Conservation (phyloP, 352 stramenopile genomes). For the Pythium rhizo-oryzae region DNA sequence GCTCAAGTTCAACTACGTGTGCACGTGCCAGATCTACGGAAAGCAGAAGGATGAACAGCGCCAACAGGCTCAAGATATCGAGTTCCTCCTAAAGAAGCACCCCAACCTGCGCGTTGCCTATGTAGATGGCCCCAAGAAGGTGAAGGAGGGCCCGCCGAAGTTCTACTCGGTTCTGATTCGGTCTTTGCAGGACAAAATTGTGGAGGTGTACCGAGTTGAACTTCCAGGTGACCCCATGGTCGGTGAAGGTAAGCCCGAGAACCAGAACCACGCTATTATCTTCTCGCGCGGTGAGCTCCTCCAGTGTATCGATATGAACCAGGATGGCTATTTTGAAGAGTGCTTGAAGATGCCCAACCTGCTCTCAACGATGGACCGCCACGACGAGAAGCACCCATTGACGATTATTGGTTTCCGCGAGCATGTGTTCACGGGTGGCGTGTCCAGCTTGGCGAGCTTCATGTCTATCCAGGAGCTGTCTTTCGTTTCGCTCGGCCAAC, state of each 20-base stretch:
- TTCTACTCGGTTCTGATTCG: slow-evolving; percentile 85
- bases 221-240: slow-evolving; percentile 85
- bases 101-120: slow-evolving; percentile 78
- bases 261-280: slow-evolving; percentile 90
- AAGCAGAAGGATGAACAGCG: slow-evolving; percentile 86
- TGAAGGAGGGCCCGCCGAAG: slow-evolving; percentile 86
- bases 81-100: slow-evolving; percentile 83
- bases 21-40: slow-evolving; percentile 88
- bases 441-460: slow-evolving; percentile 85
- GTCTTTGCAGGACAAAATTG: slow-evolving; percentile 71
- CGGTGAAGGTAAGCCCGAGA: slow-evolving; percentile 88
- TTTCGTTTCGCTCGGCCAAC: slow-evolving; percentile 83
- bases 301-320: slow-evolving; percentile 93
- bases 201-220: slow-evolving; percentile 82
- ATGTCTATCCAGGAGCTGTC: slow-evolving; percentile 88
- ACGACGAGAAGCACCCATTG: slow-evolving; percentile 66
- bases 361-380: slow-evolving; percentile 75
- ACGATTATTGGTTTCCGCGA: slow-evolving; percentile 89
- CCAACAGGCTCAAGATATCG: slow-evolving; percentile 62
- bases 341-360: slow-evolving; percentile 83
- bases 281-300: slow-evolving; percentile 86
- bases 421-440: slow-evolving; percentile 83
- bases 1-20: slow-evolving; percentile 91
- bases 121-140: slow-evolving; percentile 86
- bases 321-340: slow-evolving; percentile 86